Evolutionary conservation across 1,284 basidiomycete species (phyloP), one percentile per base, ranked within the genome.

Genomic region (Trametes polyzona): DNA sequence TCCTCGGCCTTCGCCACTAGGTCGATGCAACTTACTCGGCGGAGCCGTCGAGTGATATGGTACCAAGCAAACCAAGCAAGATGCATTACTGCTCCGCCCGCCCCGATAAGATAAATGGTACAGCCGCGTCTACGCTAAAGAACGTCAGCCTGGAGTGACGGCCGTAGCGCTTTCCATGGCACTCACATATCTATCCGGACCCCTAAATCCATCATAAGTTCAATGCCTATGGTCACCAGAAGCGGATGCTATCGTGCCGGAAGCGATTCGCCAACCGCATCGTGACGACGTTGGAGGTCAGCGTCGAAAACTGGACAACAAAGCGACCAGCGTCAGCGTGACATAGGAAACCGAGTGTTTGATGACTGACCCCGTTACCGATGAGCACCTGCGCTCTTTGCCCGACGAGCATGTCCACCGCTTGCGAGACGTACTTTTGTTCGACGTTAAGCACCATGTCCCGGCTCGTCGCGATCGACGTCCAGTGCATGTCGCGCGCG

Each of bases 271-370:
- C 80, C 67, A 81, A 71, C 29, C 84, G 72, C 52, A 86, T 65
- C 77, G 84, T 78, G 24, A 79, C 76, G 40, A 83, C 76, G 57
- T 83, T 83, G 14, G 83, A 77, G 10, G 77, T 77, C 52, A 85
- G 57, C 63, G 82, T 86, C 51, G 83, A 86, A 65, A 83, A 86
- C 84, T 84, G 60, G n/a, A 42, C 6, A 17, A 17, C 4, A 29
- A 12, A 12, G 11, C 9, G 24, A 12, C 17, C 5, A 21, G 6
- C 11, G 8, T 7, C 2, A 21, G 19, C 29, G 11, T 35, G 14
- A 35, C 29, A 33, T 19, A 10, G 8, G 2, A 16, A 33, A 10
- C 17, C 21, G 23, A 21, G 8, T 4, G 16, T 4, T 2, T 63
- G 26, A 54, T 26, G 39, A 23, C 75, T 58, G 43, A 78, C 79